Percentiles rank a stretch among this genome's conserved stretches.
phyloP scores from a whole-genome alignment of 208 protist species.

The Leishmania turanica region DNA sequence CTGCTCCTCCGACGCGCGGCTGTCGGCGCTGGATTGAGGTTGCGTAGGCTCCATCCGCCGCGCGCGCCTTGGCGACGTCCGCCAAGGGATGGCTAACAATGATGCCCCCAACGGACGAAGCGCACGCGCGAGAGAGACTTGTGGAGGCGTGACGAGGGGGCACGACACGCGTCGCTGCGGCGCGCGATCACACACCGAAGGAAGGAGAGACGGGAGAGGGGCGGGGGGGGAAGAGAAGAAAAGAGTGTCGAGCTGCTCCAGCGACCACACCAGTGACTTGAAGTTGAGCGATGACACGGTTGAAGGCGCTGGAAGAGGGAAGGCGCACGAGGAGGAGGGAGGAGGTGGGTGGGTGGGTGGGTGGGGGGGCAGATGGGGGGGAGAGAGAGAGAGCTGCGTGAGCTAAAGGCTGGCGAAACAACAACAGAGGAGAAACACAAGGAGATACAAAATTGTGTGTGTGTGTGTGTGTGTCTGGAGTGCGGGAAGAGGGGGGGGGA shows the following conservation, averaged over 20 bases:
- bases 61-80: not conserved
- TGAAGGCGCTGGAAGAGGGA: not conserved
- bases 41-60: not conserved
- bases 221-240: not conserved
- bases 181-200: not conserved
- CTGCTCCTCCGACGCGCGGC: not conserved
- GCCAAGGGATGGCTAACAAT: not conserved
- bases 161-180: not conserved
- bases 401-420: not conserved
- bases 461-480: not conserved
- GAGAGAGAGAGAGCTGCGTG: not conserved
- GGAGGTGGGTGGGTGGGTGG: too few relatives aligned
- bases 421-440: not conserved
- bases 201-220: not conserved
- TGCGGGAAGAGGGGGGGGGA: too few relatives aligned
- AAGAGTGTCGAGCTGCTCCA: not conserved
- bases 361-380: not conserved
- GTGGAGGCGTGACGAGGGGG: not conserved
- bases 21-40: not conserved
- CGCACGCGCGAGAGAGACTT: not conserved
- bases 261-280: not conserved
- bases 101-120: not conserved
- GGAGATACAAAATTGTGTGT: not conserved
- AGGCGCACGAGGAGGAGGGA: not conserved
- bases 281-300: not conserved